These are phyloP conservation scores for Calonectria henricotiae DNA, from an alignment of 2,329 filamentous ascomycete species.

Conservation along the genomic window DNA sequence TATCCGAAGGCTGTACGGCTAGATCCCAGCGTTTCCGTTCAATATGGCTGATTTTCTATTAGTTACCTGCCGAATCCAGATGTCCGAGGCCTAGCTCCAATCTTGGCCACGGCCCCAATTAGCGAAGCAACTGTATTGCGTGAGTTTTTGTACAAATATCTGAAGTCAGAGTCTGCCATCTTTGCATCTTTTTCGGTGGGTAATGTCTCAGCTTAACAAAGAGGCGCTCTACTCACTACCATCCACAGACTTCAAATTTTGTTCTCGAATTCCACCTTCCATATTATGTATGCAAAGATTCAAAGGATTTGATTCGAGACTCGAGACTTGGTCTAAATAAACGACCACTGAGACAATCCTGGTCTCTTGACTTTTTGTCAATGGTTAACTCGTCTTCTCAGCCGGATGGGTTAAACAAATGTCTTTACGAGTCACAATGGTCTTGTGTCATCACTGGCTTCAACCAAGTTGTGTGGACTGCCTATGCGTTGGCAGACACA, in stretches of 20 bases:
- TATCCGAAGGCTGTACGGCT: neutral
- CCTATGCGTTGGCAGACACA: neutral
- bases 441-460: neutral
- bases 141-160: neutral
- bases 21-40: no score
- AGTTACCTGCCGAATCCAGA: neutral
- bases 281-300: neutral
- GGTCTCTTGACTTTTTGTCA: neutral
- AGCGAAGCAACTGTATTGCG: neutral
- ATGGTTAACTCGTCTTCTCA: neutral
- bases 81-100: neutral
- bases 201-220: neutral
- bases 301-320: neutral
- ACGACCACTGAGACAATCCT: neutral
- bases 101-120: neutral
- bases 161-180: neutral
- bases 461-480: neutral
- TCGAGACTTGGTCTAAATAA: neutral
- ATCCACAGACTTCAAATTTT: neutral
- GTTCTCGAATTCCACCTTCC: constrained; percentile 1
- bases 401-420: neutral
- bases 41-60: neutral
- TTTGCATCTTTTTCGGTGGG: neutral
- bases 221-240: neutral
- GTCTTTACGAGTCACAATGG: neutral